These are phyloP conservation scores for Holtermannia corniformis DNA, from an alignment of 768 basidiomycete genomes.

Conservation along the genomic window DNA sequence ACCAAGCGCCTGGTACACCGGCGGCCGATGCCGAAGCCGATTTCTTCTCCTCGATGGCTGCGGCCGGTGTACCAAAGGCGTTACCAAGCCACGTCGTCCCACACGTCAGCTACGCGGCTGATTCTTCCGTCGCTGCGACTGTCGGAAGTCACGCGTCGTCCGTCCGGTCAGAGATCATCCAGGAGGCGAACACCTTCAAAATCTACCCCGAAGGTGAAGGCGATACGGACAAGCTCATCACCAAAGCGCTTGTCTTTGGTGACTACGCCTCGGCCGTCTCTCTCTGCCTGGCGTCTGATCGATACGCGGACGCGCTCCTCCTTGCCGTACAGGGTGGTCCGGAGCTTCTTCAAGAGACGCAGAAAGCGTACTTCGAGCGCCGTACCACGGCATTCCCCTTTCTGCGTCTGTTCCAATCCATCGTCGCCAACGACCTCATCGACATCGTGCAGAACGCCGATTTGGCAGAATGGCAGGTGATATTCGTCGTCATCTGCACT, in stretches of 20 bases:
- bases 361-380: slow-evolving; percentile 85
- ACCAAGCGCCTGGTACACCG: slow-evolving; percentile 65
- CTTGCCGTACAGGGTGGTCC: slow-evolving; percentile 84
- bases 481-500: slow-evolving; percentile 91
- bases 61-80: slow-evolving; percentile 47
- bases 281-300: slow-evolving; percentile 74
- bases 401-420: slow-evolving; percentile 85
- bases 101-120: slow-evolving; percentile 53
- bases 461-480: slow-evolving; percentile 86
- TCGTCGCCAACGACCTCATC: slow-evolving; percentile 80
- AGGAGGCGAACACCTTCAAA: slow-evolving; percentile 71
- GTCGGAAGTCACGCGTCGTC: slow-evolving; percentile 84
- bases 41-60: slow-evolving; percentile 71
- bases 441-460: slow-evolving; percentile 97
- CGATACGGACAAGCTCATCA: slow-evolving; percentile 76
- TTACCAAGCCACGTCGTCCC: slow-evolving; percentile 54
- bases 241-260: slow-evolving; percentile 88
- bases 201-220: slow-evolving; percentile 83
- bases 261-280: slow-evolving; percentile 89
- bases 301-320: slow-evolving; percentile 89
- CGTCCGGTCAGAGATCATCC: slow-evolving; percentile 53
- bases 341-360: slow-evolving; percentile 74
- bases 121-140: slow-evolving; percentile 90
- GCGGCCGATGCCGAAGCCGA: slow-evolving; percentile 54
- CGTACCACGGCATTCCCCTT: slow-evolving; percentile 68